Conservation (phyloP, 2,329 filamentous ascomycete species). For the Sporothrix pseudoabietina region DNA sequence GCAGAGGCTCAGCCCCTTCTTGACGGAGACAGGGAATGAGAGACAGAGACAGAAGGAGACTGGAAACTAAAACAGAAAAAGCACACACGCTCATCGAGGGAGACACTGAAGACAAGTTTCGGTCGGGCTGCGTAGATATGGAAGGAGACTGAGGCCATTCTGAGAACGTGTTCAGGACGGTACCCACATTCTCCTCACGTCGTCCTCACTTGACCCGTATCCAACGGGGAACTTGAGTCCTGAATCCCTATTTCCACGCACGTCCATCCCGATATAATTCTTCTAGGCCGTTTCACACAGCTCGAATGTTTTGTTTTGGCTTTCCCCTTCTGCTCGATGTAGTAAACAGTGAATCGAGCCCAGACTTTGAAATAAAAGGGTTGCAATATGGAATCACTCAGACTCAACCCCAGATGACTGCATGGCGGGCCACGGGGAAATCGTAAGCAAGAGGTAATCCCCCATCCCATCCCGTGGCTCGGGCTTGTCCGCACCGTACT, state of each 20-base stretch:
- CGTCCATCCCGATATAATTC: background rate
- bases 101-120: constrained; percentile 7
- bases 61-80: background rate
- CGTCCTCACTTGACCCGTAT: background rate
- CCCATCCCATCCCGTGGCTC: constrained; percentile 6
- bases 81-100: background rate
- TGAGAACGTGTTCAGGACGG: background rate
- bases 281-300: constrained; percentile 16
- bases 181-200: background rate
- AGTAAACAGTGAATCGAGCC: background rate
- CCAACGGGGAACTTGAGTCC: background rate
- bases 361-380: background rate
- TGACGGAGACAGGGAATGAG: background rate
- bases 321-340: background rate
- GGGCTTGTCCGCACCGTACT: background rate
- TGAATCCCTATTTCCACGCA: background rate
- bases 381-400: background rate
- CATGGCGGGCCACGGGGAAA: background rate
- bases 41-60: background rate
- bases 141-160: constrained; percentile 17
- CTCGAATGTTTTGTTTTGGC: constrained; percentile 25
- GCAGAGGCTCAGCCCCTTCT: background rate
- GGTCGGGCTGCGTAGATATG: constrained; percentile 14
- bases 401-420: constrained; percentile 4
- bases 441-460: background rate